Evolutionary conservation across 169 alveolate species (phyloP).

Genomic region (Sarcocystis neurona): DNA sequence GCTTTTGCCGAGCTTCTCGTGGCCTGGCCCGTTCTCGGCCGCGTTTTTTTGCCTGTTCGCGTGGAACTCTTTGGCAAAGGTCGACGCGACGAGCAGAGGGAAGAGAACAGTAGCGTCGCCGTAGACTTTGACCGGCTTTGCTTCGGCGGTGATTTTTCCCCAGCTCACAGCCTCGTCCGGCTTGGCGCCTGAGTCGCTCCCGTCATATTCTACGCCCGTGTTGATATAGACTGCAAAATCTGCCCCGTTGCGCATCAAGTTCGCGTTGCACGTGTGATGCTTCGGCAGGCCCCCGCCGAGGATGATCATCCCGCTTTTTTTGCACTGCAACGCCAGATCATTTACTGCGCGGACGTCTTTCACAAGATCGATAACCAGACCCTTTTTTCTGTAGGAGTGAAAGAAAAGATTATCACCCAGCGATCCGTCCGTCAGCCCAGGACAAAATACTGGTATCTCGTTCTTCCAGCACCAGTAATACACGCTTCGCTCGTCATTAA

Average conservation of each 20-base stretch:
- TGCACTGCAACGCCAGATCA: slow-evolving; percentile 90
- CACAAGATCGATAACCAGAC: slow-evolving; percentile 93
- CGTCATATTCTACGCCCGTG: slow-evolving; percentile 95
- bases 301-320: slow-evolving; percentile 94
- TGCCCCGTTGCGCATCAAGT: slow-evolving; percentile 99
- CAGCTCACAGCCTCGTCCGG: slow-evolving; percentile 99
- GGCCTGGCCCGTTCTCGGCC: no score
- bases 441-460: slow-evolving; percentile 97
- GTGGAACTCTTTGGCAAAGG: slow-evolving; percentile 62
- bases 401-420: slow-evolving; percentile 94
- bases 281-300: slow-evolving; percentile 90
- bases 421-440: slow-evolving; percentile 99
- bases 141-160: slow-evolving; percentile 97
- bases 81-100: slow-evolving; percentile 72
- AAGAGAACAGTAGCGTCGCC: slow-evolving; percentile 74
- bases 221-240: slow-evolving; percentile 97
- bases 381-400: slow-evolving; percentile 87
- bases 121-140: slow-evolving; percentile 95
- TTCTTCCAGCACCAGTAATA: slow-evolving; percentile 98
- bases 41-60: neutral
- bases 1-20: no score
- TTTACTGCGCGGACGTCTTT: slow-evolving; percentile 93
- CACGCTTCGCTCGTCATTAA: slow-evolving; percentile 93
- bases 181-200: slow-evolving; percentile 99
- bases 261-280: slow-evolving; percentile 99